phyloP scores from a whole-genome alignment of 257 asterid genomes.

The Solanum paucissectum region DNA sequence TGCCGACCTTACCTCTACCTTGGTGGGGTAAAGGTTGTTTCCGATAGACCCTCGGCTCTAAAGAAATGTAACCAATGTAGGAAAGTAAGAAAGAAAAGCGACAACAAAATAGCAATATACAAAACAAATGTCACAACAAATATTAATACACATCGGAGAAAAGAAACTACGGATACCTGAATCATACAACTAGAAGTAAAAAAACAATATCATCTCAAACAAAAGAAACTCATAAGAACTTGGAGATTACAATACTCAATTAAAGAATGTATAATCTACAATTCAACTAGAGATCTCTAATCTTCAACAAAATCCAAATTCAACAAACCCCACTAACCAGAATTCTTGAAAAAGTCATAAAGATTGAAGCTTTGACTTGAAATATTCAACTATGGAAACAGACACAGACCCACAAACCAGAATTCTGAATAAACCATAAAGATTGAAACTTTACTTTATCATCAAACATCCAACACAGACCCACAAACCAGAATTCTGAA shows the following conservation, averaged over 20 bases:
- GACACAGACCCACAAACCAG: background rate
- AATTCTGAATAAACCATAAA: background rate
- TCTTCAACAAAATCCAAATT: conserved; percentile 29
- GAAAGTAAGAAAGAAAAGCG: background rate
- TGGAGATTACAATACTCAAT: conserved; percentile 8
- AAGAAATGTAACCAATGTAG: background rate
- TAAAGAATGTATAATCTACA: conserved; percentile 1
- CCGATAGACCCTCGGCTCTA: background rate
- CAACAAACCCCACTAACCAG: conserved; percentile 30
- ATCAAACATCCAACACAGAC: background rate
- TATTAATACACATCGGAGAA: background rate
- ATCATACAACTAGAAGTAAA: background rate
- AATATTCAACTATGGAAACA: conserved; percentile 14
- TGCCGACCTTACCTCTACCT: background rate
- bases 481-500: background rate
- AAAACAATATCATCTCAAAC: conserved; percentile 11
- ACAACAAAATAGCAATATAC: background rate
- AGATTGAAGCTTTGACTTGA: conserved; percentile 22
- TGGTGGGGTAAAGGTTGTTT: background rate
- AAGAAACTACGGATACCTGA: background rate
- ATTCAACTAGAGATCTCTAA: conserved; percentile 25
- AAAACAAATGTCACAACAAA: background rate
- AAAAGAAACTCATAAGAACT: conserved; percentile 17
- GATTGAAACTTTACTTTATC: conserved; percentile 26
- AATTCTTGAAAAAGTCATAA: conserved; percentile 18